phyloP scores from a whole-genome alignment of 768 basidiomycete species.

The Cubamyces lactineus region DNA sequence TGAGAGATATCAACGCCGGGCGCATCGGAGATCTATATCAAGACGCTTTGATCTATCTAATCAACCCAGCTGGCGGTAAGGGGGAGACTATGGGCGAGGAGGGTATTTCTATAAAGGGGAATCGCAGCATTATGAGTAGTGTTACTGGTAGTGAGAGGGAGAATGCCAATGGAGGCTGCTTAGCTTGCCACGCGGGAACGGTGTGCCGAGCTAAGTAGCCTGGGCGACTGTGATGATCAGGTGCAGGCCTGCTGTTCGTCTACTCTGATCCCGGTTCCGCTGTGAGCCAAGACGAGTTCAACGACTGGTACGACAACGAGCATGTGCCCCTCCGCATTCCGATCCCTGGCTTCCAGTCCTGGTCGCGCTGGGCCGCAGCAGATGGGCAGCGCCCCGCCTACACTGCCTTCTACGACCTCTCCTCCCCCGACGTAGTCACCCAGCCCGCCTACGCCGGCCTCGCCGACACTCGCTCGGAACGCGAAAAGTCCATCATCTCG shows the following conservation, averaged over 20 bases:
- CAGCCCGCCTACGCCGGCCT: constrained; percentile 40
- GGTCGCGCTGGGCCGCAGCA: constrained; percentile 38
- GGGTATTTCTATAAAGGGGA: no score
- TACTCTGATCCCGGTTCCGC: constrained; percentile 11
- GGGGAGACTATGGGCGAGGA: no score
- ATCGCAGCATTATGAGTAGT: no score
- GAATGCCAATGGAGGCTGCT: no score
- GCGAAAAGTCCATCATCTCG: constrained; percentile 38
- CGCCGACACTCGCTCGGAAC: constrained; percentile 33
- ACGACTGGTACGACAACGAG: constrained; percentile 59
- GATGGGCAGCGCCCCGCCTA: constrained; percentile 39
- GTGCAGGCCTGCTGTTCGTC: constrained; percentile 5
- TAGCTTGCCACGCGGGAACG: no score
- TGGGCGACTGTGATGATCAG: no score
- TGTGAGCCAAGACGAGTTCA: constrained; percentile 38
- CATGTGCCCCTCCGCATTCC: constrained; percentile 49
- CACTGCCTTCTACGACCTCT: constrained; percentile 42
- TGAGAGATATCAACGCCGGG: no score
- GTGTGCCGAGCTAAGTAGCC: no score
- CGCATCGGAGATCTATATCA: no score
- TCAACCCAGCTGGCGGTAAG: no score
- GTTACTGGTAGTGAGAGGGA: no score
- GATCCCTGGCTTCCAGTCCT: constrained; percentile 41
- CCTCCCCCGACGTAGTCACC: constrained; percentile 34
- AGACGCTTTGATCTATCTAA: no score